phyloP scores from a whole-genome alignment of 179 eudicot genomes.

The Camellia oleifera region DNA sequence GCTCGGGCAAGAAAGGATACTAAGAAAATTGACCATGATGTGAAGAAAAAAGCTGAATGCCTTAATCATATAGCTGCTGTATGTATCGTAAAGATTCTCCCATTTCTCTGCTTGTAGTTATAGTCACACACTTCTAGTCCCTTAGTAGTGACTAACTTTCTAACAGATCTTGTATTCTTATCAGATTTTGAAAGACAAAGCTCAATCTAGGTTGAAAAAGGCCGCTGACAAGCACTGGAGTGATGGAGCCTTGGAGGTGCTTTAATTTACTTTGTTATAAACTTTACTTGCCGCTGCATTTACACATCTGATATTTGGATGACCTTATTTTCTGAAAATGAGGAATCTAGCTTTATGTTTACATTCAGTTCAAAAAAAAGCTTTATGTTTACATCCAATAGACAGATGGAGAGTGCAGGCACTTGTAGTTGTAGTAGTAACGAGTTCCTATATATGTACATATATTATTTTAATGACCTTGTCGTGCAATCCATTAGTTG shows the following conservation, averaged over 20 bases:
- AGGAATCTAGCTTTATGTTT: no score
- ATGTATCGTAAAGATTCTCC: slow-evolving; percentile 17
- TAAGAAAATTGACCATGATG: slow-evolving; percentile 68
- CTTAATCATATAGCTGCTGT: slow-evolving; percentile 83
- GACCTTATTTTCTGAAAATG: no score
- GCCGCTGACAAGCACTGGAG: slow-evolving; percentile 96
- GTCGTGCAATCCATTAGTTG: no score
- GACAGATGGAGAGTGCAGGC: no score
- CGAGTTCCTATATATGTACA: no score
- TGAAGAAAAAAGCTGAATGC: slow-evolving; percentile 84
- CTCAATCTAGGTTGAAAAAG: slow-evolving; percentile 74
- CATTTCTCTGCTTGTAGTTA: slow-evolving; percentile 2
- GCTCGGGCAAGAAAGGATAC: slow-evolving; percentile 98
- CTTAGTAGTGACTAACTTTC: slow-evolving; percentile 2
- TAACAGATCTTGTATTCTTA: slow-evolving; percentile 14
- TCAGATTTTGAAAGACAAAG: slow-evolving; percentile 75
- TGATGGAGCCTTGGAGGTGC: slow-evolving; percentile 98
- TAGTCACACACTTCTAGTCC: background rate
- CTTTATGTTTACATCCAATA: no score
- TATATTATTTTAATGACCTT: no score
- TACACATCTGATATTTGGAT: background rate
- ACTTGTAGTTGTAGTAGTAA: no score
- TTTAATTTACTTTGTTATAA: slow-evolving; percentile 1
- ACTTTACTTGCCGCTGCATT: background rate
- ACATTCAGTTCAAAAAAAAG: no score